Evolutionary conservation across 2,329 filamentous ascomycete species (phyloP), one percentile per base, ranked within the genome.

Genomic region (Ilyonectria robusta): DNA sequence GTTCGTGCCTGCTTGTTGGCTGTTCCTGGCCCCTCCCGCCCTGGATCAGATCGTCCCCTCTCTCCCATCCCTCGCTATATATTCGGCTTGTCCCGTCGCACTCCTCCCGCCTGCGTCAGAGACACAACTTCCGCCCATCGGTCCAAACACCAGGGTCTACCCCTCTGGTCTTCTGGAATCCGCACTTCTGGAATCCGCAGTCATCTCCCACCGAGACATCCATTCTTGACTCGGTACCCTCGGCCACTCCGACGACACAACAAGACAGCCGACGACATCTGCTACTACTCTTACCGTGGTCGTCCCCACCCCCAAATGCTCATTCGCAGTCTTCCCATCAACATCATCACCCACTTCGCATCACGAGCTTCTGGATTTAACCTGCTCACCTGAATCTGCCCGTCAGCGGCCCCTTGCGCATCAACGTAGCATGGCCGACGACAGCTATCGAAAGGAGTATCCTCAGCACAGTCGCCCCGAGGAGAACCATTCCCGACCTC

Each of bases 401-500:
- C 51, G 62, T 71, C 71, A 73, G 73, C 68, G 76, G 75, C 71
- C 72, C 64, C 63, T 70, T 65, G 65, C 68, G 67, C 69, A 66
- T 72, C 71, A 70, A 72, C 78, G 75, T 76, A 81, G 79, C 75
- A 81, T 81, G 80, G 80, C 80, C 73, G 80, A 81, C 77, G 80
- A 81, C 71, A 78, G 76, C 65, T 78, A 79, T 72, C 79, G 78
- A 71, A 78, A 78, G 70, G 78, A 81, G 62, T 79, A 81, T 77
- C 74, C 77, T 69, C 79, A 78, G 74, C 78, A 78, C 48, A 75
- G 67, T 64, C 77, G 74, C 64, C 72, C 76, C 71, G 81, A 84
- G 75, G 82, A 84, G 44, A 79, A 77, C 62, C 81, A 82, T 64
- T 82, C 85, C 71, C 81, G 82, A 58, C 79, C 81, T 13, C 80